Base-by-base conservation (phyloP, 257 asterid genomes). In the Salvia miltiorrhiza region DNA sequence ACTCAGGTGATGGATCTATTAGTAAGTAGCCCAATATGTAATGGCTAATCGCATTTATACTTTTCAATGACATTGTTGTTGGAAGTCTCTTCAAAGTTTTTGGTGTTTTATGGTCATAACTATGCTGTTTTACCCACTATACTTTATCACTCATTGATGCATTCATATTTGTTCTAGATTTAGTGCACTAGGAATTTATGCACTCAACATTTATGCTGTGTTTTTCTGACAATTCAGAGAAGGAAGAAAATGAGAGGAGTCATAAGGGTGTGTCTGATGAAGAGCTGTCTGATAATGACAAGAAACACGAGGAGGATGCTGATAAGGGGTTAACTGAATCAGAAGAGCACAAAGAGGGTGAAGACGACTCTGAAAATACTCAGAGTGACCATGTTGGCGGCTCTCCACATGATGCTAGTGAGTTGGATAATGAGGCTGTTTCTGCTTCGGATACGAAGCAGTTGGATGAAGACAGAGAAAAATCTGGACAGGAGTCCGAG, bases 391-490 rank as follows among this genome's bases (percentile, higher is more conserved):
- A 74, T 70, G 77, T 41, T 41, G 77, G 57, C 9, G 81, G 76
- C 70, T 70, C 87, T 40, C 77, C 74, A 13, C 71, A n/a, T 30
- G 77, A 69, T 58, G 78, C 70, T 32, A 72, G 54, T 37, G 86
- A 70, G 54, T 80, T 85, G 17, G 89, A 83, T 19, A 49, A 78
- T 32, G 88, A 82, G 72, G 89, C 76, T 57, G 78, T 76, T 50
- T 85, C 92, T 67, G 81, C 90, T 65, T 81, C 93, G 16, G 88
- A 84, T 28, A 77, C 72, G 74, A 78, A 84, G 62, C 78, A 75
- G 41, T 63, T 71, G 21, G 74, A 73, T 16, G 84, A 68, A 58
- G 75, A 73, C n/a, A 73, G 67, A 49, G 95, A 81, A 76, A 88
- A 79, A 54, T 74, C 79, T 24, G 82, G 40, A 28, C 71, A 70